Base-by-base conservation (phyloP, 2,329 filamentous ascomycete genomes). In the Diplodia corticola region DNA sequence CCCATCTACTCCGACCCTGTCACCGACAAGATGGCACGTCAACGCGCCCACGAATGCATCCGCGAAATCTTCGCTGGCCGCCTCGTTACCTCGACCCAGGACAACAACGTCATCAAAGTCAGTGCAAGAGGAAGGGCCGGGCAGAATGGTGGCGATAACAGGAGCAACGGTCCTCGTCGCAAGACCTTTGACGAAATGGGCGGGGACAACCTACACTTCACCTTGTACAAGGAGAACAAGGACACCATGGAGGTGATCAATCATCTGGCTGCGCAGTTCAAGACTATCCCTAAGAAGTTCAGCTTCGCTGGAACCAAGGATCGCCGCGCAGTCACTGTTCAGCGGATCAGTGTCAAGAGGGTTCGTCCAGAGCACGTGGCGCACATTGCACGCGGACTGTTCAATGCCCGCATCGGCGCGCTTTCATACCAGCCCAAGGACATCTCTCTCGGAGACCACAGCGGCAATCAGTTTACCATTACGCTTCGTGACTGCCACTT, bases 191-290 rank as follows among this genome's bases (percentile, higher is more conserved):
- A 87, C 63, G 88, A 90, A 69, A 80, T 89, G 49, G 88, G 84
- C n/a, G 92, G 91, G 20, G 89, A 93, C 57, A 95, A 92, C 76
- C 81, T 97, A 15, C 93, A 97, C 77, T 96, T 97, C 76, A 94
- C 91, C 0, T 83, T 97, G 61, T 96, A 94, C 85, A 97, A 97
- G 80, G 93, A 97, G 80, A 97, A 97, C 80, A 93, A 94, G 75
- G 93, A 97, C 75, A 97, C 93, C 1, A 96, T 97, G 91, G 93
- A 97, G 72, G 89, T 92, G 0, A 84, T 96, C 63, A 89, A 87
- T 63, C 91, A 90, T 73, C 85, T 97, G 48, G 87, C 89, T 0
- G 89, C 89, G 50, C 85, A 90, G 69, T 80, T 96, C 69, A 91
- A 89, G 74, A 82, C 91, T 69, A 84, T 84, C 48, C 75, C 84